Base-by-base conservation (phyloP, 2,329 filamentous ascomycete species). In the Mariannaea sp. region DNA sequence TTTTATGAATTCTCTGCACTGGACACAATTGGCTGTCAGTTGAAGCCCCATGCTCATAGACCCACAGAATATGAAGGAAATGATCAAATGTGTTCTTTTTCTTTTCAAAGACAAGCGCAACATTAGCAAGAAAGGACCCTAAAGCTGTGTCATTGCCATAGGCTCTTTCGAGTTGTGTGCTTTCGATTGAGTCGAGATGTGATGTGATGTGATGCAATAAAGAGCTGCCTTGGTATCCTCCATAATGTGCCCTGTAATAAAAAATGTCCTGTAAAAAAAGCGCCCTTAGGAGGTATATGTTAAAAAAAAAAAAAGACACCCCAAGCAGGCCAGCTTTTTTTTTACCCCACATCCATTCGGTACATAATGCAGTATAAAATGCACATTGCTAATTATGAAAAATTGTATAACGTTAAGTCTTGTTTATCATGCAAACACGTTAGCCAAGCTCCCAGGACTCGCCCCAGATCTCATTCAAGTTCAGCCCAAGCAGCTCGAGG, bases 401-500 rank as follows among this genome's bases (percentile, higher is more conserved):
- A n/a, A n/a, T n/a, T n/a, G n/a, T 24, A 24, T 24, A 8, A n/a
- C n/a, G n/a, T n/a, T 8, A 24, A 24, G n/a, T 22, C 38, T 24
- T 41, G n/a, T 29, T 40, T 58, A 20, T 57, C 44, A 46, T 54
- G 47, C 40, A 42, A n/a, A 27, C 51, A 35, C 33, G 49, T 67
- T 61, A 73, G 50, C 72, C 73, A 55, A 74, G 63, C 58, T 76
- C 74, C 75, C 75, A 77, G 47, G 73, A 73, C 57, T 80, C 79
- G 33, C 78, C 80, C 80, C 80, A 83, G 47, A 83, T 70, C 58
- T 82, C 80, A 55, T 81, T 81, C 44, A 83, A 66, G 57, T 82
- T 80, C 48, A 80, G 72, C 3, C 80, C 80, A 42, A 82, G 68
- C 36, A 80, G 68, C 61, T 82, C 80, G 43, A 82, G 74, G 60